Evolutionary conservation across 805 yeast species (phyloP), one percentile per base, ranked within the genome.

Genomic region (Naumovozyma dairenensis): DNA sequence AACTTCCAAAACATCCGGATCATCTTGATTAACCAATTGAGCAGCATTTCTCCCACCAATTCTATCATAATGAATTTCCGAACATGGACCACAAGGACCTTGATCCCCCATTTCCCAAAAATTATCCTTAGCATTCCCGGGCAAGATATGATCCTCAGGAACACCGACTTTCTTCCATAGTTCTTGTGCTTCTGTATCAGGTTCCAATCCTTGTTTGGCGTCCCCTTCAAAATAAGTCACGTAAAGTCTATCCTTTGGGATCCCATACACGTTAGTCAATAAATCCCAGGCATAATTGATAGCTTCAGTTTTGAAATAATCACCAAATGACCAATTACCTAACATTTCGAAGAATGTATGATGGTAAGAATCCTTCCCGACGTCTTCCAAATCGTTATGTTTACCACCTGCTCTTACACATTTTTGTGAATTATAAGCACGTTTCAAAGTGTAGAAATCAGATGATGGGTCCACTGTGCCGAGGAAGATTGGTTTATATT

Each of bases 101-200:
- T 89, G 97, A 56, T 93, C 99, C 51, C 99, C 99, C 99, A 92
- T 92, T 68, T 92, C 99, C 99, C 99, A 92, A 63, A 92, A 92
- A 65, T 92, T 92, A 60, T 92, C 99, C 55, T 77, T 67, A 34
- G 78, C 82, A 46, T 77, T 66, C 37, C 99, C 99, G 15, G 96
- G 94, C 46, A 92, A 67, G 48, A 92, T 89, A 57, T 86, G 97
- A 57, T 79, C 87, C 47, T 84, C 95, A 21, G 78, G 71, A 36
- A 89, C 93, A 49, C 99, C 99, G 27, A 80, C 81, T 25, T 69
- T 74, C 43, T 67, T 65, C 99, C 99, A 92, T 42, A 74, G 65
- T 50, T 80, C 66, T 59, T 82, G 82, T 35, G 97, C 96, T 63
- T 92, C 98, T 40, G 82, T 66, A 69, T 92, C 99, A 14, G 98